A percentile compares a stretch with the other conserved stretches of the same genome.
Conservation (phyloP, 1,284 basidiomycete species). For the Amylostereum areolatum region DNA sequence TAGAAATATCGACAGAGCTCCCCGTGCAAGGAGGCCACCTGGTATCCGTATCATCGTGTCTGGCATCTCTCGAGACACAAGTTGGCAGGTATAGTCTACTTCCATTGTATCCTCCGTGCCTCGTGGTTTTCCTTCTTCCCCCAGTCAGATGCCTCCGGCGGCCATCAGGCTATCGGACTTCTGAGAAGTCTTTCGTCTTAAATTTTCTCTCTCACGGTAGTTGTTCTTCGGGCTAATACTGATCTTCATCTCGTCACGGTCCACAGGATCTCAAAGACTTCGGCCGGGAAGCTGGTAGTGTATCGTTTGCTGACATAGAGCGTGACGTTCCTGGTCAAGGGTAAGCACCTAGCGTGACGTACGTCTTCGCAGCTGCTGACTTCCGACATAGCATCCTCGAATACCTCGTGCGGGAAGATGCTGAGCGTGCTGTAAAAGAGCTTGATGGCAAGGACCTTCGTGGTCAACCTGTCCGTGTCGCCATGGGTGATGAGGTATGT, state of each 20-base stretch:
- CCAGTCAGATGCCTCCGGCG: too few species aligned
- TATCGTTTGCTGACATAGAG: conserved; percentile 91
- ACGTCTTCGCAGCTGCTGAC: conserved; percentile 5
- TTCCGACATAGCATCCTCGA: conserved; percentile 68
- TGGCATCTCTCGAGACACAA: conserved; percentile 86
- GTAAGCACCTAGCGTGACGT: conserved; percentile 38
- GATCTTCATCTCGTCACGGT: conserved; percentile 10
- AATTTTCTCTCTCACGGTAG: conserved; percentile 19
- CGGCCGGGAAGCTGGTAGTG: conserved; percentile 85
- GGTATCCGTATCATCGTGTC: conserved; percentile 82
- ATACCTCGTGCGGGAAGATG: conserved; percentile 82
- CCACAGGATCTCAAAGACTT: conserved; percentile 93
- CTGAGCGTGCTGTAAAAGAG: conserved; percentile 85
- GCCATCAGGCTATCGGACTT: too few species aligned
- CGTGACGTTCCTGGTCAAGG: conserved; percentile 80
- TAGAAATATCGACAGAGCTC: conserved; percentile 26
- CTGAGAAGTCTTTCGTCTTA: neutral
- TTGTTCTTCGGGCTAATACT: conserved; percentile 14
- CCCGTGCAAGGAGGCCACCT: conserved; percentile 68
- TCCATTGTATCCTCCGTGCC: too few species aligned
- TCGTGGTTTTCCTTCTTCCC: too few species aligned
- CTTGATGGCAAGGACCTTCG: conserved; percentile 80
- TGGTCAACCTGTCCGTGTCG: conserved; percentile 72
- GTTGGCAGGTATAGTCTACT: conserved; percentile 82
- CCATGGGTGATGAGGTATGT: conserved; percentile 62